These are phyloP conservation scores for Candida sp. DNA, from an alignment of 1,139 yeast species.

Conservation along the genomic window DNA sequence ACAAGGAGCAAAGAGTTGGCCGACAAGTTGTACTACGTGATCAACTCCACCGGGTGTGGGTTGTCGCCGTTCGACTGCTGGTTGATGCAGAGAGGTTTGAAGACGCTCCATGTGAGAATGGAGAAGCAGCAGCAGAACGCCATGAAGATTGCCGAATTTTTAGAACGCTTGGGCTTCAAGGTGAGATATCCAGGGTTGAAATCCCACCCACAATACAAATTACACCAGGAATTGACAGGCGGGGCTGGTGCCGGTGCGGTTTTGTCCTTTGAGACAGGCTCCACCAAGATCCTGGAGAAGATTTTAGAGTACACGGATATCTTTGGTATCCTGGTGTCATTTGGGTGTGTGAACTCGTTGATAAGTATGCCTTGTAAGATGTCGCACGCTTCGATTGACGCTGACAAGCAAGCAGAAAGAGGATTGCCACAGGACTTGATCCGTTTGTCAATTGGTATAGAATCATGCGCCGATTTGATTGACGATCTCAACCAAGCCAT, in stretches of 20 bases:
- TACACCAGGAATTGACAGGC: conserved; percentile 76
- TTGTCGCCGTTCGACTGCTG: conserved; percentile 91
- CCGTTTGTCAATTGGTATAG: conserved; percentile 89
- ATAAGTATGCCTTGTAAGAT: conserved; percentile 93
- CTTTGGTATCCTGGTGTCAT: conserved; percentile 91
- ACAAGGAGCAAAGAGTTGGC: conserved; percentile 67
- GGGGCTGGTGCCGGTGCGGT: conserved; percentile 83
- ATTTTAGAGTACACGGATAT: conserved; percentile 78
- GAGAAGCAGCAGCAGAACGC: conserved; percentile 90
- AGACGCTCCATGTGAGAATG: conserved; percentile 82
- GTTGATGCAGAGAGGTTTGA: conserved; percentile 85
- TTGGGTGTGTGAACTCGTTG: conserved; percentile 92
- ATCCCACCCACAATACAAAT: conserved; percentile 79
- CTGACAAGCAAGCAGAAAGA: conserved; percentile 83
- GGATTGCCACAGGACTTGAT: conserved; percentile 92
- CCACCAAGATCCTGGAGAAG: conserved; percentile 64
- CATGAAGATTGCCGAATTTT: conserved; percentile 71
- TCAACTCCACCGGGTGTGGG: conserved; percentile 92
- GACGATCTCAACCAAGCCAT: conserved; percentile 79
- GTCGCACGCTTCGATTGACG: conserved; percentile 97
- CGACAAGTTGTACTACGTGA: conserved; percentile 71
- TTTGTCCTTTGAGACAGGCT: conserved; percentile 86
- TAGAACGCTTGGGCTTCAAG: conserved; percentile 61
- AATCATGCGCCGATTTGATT: conserved; percentile 66
- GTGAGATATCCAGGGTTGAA: conserved; percentile 88